Conservation (phyloP, 2,329 filamentous ascomycete species). For the Acrocalymma vagum region DNA sequence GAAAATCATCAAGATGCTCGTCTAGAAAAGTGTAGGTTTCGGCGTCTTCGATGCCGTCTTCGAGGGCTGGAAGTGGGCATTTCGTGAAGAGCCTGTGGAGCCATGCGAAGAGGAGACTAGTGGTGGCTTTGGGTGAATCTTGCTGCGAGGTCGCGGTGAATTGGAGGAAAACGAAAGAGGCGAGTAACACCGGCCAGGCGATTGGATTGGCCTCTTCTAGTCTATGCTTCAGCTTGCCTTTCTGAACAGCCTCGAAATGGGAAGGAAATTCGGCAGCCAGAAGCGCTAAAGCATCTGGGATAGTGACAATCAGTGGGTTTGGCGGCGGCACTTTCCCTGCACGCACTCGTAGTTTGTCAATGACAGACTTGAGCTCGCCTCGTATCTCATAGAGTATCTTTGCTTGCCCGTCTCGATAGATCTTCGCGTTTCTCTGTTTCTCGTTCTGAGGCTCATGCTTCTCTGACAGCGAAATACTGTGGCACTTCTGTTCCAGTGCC, state of each 20-base stretch:
- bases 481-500: constrained; percentile 30
- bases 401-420: constrained; percentile 54
- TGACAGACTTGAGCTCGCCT: constrained; percentile 25
- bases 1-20: constrained; percentile 27
- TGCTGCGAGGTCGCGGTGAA: constrained; percentile 13
- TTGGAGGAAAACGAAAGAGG: constrained; percentile 21
- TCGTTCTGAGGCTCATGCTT: constrained; percentile 30
- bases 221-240: constrained; percentile 18
- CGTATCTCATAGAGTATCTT: constrained; percentile 34
- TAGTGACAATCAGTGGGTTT: constrained; percentile 19
- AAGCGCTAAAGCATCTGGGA: constrained; percentile 16
- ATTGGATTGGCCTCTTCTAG: constrained; percentile 20
- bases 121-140: too few species aligned
- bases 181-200: constrained; percentile 36
- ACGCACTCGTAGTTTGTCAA: constrained; percentile 13
- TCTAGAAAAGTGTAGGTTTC: constrained; percentile 33
- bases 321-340: constrained; percentile 3
- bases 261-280: constrained; percentile 20
- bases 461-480: constrained; percentile 21
- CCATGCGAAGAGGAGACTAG: constrained; percentile 5
- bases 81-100: constrained; percentile 15
- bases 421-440: constrained; percentile 51
- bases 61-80: constrained; percentile 25
- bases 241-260: constrained; percentile 14
- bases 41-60: constrained; percentile 33